Percentiles rank a stretch among this genome's conserved stretches.
These are phyloP conservation scores for Coemansia sp. DNA, from an alignment of 192 early-diverging fungal genomes.

Conservation along the genomic window DNA sequence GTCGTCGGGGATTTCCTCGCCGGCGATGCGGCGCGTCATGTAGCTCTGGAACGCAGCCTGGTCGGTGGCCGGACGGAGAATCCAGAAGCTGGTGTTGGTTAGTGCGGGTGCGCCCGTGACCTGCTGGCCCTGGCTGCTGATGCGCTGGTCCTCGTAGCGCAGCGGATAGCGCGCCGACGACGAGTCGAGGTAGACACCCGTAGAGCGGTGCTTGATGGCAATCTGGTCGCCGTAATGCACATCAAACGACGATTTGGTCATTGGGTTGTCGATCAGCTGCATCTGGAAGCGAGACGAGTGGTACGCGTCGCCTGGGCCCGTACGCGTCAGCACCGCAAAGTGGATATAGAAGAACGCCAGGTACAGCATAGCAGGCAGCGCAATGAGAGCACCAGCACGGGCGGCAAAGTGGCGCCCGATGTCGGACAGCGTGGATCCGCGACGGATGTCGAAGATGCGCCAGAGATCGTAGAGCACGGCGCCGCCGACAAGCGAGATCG, in stretches of 20 bases:
- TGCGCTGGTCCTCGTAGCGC: conserved; percentile 86
- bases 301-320: conserved; percentile 93
- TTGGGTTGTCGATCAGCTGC: conserved; percentile 77
- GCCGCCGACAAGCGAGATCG: conserved; percentile 79
- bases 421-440: conserved; percentile 68
- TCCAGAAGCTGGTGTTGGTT: conserved; percentile 69
- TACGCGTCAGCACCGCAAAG: conserved; percentile 83
- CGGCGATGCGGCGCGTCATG: conserved; percentile 23
- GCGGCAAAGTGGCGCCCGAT: conserved; percentile 85
- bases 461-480: conserved; percentile 88
- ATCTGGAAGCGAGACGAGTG: conserved; percentile 91
- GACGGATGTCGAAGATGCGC: conserved; percentile 83
- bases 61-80: conserved; percentile 53
- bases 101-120: conserved; percentile 67
- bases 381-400: conserved; percentile 83
- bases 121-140: conserved; percentile 86
- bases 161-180: conserved; percentile 77
- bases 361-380: conserved; percentile 80
- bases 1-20: conserved; percentile 26
- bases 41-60: conserved; percentile 25
- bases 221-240: conserved; percentile 83
- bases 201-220: conserved; percentile 75
- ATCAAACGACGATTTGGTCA: conserved; percentile 65
- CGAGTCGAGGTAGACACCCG: conserved; percentile 78
- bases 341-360: conserved; percentile 92